Conservation (phyloP, 2,329 filamentous ascomycete genomes). For the Aureobasidium lini region DNA sequence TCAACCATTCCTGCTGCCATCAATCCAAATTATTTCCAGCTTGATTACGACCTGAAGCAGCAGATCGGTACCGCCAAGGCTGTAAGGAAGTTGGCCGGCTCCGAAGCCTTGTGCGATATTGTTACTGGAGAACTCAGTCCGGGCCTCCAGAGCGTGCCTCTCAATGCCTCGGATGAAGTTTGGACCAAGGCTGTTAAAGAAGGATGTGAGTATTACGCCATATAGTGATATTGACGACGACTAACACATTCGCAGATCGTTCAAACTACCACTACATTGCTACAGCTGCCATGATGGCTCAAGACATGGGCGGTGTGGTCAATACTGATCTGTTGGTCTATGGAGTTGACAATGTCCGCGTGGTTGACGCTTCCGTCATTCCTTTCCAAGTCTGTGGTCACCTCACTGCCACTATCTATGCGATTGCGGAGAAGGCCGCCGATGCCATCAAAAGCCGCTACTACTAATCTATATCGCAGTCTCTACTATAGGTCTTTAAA, state of each 20-base stretch:
- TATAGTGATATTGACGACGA: not conserved
- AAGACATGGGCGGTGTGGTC: slow-evolving; percentile 29
- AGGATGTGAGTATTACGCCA: not conserved
- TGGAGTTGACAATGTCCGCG: slow-evolving; percentile 28
- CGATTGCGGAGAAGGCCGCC: slow-evolving; percentile 30
- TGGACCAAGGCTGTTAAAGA: slow-evolving; percentile 9
- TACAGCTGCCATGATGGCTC: slow-evolving; percentile 28
- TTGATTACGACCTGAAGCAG: slow-evolving; percentile 29
- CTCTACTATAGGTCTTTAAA: not conserved
- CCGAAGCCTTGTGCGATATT: slow-evolving; percentile 20
- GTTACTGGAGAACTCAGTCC: slow-evolving; percentile 14
- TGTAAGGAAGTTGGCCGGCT: slow-evolving; percentile 20
- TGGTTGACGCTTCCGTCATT: slow-evolving; percentile 31
- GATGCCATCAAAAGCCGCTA: slow-evolving; percentile 20
- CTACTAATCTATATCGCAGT: not conserved
- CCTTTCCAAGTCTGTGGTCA: slow-evolving; percentile 29
- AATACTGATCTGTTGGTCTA: slow-evolving; percentile 28
- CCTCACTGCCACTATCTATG: slow-evolving; percentile 30
- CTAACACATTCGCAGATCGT: not conserved
- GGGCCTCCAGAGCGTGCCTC: not conserved
- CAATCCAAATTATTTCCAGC: slow-evolving; percentile 35
- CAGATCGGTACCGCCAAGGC: slow-evolving; percentile 27
- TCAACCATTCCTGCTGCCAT: slow-evolving; percentile 29
- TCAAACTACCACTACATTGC: slow-evolving; percentile 29
- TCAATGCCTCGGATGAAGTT: slow-evolving; percentile 20